A percentile compares a stretch with the other conserved stretches of the same genome.
These are phyloP conservation scores for Scheffersomyces illinoinensis DNA, from an alignment of 1,139 yeast genomes.

Conservation along the genomic window DNA sequence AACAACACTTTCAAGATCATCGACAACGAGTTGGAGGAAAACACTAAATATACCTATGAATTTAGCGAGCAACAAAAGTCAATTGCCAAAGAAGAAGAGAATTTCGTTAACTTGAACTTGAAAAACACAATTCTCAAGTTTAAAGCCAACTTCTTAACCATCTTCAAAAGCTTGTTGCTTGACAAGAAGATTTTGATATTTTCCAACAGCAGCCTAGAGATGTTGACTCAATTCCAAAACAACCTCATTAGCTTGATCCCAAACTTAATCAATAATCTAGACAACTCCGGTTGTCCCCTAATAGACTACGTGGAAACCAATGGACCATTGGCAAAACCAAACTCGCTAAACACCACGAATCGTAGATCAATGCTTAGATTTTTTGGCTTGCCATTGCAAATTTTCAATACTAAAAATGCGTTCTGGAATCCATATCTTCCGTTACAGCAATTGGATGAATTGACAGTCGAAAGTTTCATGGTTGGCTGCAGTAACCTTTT, in stretches of 20 bases:
- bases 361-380: constrained; percentile 74
- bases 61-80: constrained; percentile 9
- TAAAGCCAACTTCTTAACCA: constrained; percentile 58
- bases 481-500: constrained; percentile 89
- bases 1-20: constrained; percentile 36
- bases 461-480: constrained; percentile 66
- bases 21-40: constrained; percentile 20
- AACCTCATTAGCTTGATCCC: constrained; percentile 75
- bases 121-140: constrained; percentile 64
- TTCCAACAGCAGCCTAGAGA: constrained; percentile 77
- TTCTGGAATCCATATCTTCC: constrained; percentile 93
- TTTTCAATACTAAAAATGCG: constrained; percentile 80
- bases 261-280: constrained; percentile 67
- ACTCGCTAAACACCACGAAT: constrained; percentile 76
- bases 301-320: constrained; percentile 57
- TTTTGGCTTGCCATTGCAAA: constrained; percentile 84
- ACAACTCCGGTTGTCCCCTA: constrained; percentile 80
- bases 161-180: constrained; percentile 74
- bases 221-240: constrained; percentile 76
- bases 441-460: constrained; percentile 80
- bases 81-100: constrained; percentile 35
- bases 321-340: constrained; percentile 54
- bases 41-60: neutral
- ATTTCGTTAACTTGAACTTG: constrained; percentile 74
- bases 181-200: constrained; percentile 71